Evolutionary conservation across 1,139 yeast genomes (phyloP).

Genomic region (Candida tetrigidarum): DNA sequence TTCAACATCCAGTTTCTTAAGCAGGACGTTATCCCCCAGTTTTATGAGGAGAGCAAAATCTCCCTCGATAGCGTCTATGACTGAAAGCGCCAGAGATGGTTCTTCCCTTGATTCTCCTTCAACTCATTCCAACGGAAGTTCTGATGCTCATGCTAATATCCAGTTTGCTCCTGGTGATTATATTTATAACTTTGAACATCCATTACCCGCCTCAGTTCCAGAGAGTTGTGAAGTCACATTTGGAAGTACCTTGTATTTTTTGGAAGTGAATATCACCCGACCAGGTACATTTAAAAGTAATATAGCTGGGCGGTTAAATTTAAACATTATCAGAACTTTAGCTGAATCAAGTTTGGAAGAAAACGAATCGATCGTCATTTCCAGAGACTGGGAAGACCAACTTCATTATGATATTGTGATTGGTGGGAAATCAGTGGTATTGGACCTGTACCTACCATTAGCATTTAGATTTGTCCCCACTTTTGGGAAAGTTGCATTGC

Average conservation of each 20-base stretch:
- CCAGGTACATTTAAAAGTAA: slow-evolving; percentile 86
- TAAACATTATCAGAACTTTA: slow-evolving; percentile 74
- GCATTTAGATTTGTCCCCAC: slow-evolving; percentile 84
- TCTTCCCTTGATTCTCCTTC: slow-evolving; percentile 17
- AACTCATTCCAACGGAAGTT: slow-evolving; percentile 19
- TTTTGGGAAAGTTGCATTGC: slow-evolving; percentile 81
- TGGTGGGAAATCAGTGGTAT: slow-evolving; percentile 83
- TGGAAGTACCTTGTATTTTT: slow-evolving; percentile 72
- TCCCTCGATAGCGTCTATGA: slow-evolving; percentile 27
- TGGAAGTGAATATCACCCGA: slow-evolving; percentile 74
- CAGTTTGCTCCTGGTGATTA: slow-evolving; percentile 79
- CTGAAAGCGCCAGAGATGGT: slow-evolving; percentile 17
- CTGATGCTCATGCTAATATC: slow-evolving; percentile 27
- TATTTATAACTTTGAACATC: slow-evolving; percentile 88
- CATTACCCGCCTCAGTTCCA: slow-evolving; percentile 80
- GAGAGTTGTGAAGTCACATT: slow-evolving; percentile 80
- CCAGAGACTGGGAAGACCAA: slow-evolving; percentile 94
- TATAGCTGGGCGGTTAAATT: slow-evolving; percentile 63
- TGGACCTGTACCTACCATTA: slow-evolving; percentile 82
- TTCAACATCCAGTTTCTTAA: slow-evolving; percentile 25
- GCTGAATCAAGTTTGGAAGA: slow-evolving; percentile 81
- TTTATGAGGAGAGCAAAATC: slow-evolving; percentile 48
- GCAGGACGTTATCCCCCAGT: slow-evolving; percentile 32
- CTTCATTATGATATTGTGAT: slow-evolving; percentile 87
- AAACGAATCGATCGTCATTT: slow-evolving; percentile 89